These are phyloP conservation scores for Aspergillus fumigatus DNA, from an alignment of 2,329 filamentous ascomycete genomes.

Conservation along the genomic window DNA sequence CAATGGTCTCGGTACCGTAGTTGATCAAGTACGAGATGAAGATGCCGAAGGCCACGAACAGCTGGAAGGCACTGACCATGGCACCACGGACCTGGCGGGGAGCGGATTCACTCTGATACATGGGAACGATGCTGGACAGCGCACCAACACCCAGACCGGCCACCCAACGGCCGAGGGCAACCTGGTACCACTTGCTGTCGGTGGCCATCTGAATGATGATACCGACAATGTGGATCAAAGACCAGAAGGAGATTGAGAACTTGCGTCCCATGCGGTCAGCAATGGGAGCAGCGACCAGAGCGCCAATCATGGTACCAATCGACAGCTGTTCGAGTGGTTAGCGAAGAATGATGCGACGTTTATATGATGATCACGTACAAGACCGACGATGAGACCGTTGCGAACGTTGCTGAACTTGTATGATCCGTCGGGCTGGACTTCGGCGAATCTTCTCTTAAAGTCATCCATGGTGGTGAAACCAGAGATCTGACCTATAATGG, in stretches of 20 bases:
- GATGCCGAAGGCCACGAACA: constrained; percentile 46
- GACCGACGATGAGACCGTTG: constrained; percentile 39
- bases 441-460: constrained; percentile 40
- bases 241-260: constrained; percentile 40
- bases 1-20: constrained; percentile 39
- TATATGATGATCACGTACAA: constrained; percentile 26
- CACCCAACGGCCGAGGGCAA: constrained; percentile 40
- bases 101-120: constrained; percentile 44
- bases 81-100: constrained; percentile 44
- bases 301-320: constrained; percentile 41
- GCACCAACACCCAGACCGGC: constrained; percentile 43
- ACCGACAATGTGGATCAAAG: constrained; percentile 35
- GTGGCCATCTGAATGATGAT: constrained; percentile 42
- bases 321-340: constrained; percentile 30
- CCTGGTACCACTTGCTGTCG: constrained; percentile 35
- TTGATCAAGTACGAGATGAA: constrained; percentile 45
- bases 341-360: background rate
- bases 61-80: constrained; percentile 43
- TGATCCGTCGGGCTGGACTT: constrained; percentile 25
- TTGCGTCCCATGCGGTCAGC: constrained; percentile 42
- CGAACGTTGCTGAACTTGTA: constrained; percentile 41
- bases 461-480: constrained; percentile 46
- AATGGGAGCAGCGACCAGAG: constrained; percentile 37
- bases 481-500: constrained; percentile 38
- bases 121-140: constrained; percentile 41